Conservation (phyloP, 1,139 yeast species). For the Candida tunisiensis region DNA sequence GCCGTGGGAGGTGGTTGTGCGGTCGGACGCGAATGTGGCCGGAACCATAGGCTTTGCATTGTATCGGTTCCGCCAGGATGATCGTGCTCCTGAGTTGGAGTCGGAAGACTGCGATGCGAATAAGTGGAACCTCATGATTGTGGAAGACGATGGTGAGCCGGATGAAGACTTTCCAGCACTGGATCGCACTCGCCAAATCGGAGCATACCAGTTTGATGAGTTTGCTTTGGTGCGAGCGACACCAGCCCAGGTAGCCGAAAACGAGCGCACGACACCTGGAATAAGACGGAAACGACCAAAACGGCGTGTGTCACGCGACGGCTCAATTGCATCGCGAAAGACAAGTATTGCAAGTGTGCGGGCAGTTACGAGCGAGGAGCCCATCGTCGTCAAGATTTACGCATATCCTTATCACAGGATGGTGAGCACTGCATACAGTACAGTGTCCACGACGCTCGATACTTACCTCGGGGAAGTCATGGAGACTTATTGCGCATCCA, state of each 20-base stretch:
- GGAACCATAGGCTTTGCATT: slow-evolving; percentile 26
- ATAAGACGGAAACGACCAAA: not conserved
- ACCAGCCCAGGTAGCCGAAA: slow-evolving; percentile 16
- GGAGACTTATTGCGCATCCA: slow-evolving; percentile 17
- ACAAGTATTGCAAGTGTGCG: no score
- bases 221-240: slow-evolving; percentile 27
- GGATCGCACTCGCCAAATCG: slow-evolving; percentile 23
- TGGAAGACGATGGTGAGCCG: slow-evolving; percentile 30
- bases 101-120: slow-evolving; percentile 20
- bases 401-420: slow-evolving; percentile 20
- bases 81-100: slow-evolving; percentile 15
- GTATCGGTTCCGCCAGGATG: slow-evolving; percentile 15
- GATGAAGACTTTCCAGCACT: slow-evolving; percentile 30
- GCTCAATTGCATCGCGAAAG: no score
- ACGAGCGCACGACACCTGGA: slow-evolving; percentile 11
- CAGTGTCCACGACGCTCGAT: slow-evolving; percentile 7
- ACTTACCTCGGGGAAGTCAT: slow-evolving; percentile 12
- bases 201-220: slow-evolving; percentile 27
- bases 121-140: slow-evolving; percentile 25
- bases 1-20: slow-evolving; percentile 22
- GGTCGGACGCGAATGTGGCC: slow-evolving; percentile 22
- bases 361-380: no score
- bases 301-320: no score
- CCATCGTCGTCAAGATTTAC: slow-evolving; percentile 10
- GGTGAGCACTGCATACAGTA: slow-evolving; percentile 16